Evolutionary conservation across 768 basidiomycete genomes (phyloP).

Genomic region (Kwoniella sp.): DNA sequence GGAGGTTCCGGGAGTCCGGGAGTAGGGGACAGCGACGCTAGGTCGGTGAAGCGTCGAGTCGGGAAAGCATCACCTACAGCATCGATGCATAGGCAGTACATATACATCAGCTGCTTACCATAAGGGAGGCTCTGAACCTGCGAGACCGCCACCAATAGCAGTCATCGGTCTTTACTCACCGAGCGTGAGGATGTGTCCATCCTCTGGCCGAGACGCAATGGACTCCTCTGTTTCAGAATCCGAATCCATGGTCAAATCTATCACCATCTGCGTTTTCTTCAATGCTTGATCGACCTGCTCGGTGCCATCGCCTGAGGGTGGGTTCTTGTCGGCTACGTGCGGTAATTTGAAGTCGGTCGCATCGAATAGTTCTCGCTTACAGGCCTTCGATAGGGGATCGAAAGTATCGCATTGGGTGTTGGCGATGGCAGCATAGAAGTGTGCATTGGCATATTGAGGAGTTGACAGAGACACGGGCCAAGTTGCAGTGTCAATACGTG

Average conservation of each 20-base stretch:
- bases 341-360: not conserved
- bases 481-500: too few relatives aligned
- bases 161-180: too few relatives aligned
- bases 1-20: not conserved
- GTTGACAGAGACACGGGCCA: too few relatives aligned
- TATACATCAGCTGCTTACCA: too few relatives aligned
- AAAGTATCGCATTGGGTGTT: not conserved
- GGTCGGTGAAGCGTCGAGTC: not conserved
- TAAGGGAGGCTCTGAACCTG: too few relatives aligned
- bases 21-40: not conserved
- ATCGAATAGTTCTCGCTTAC: not conserved
- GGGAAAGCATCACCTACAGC: too few relatives aligned
- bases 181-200: not conserved
- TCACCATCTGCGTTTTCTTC: not conserved
- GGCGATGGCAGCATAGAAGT: not conserved
- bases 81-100: too few relatives aligned
- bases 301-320: too few relatives aligned
- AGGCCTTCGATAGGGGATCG: not conserved
- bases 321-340: too few relatives aligned
- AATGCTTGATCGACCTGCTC: too few relatives aligned
- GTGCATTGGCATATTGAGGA: too few relatives aligned
- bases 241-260: not conserved
- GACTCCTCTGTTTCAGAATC: not conserved
- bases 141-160: too few relatives aligned
- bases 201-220: not conserved